Evolutionary conservation across 768 basidiomycete genomes (phyloP).

Genomic region (Suillus placidus): DNA sequence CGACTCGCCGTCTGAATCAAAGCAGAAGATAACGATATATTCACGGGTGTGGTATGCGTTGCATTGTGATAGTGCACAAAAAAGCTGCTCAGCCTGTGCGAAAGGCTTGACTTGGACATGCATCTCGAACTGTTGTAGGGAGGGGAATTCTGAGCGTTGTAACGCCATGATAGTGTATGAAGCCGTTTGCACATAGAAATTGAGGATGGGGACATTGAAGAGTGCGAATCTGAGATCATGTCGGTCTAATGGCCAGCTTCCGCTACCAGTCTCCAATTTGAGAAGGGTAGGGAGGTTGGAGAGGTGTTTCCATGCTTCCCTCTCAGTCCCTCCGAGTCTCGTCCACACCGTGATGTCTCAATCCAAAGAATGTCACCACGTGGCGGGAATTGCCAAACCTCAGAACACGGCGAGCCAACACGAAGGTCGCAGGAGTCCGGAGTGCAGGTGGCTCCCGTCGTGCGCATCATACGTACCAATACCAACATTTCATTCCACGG

Average conservation of each 20-base stretch:
- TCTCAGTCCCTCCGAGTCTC: neutral
- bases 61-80: neutral
- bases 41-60: neutral
- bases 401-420: neutral
- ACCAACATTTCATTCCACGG: conserved; percentile 16
- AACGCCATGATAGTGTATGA: neutral
- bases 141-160: neutral
- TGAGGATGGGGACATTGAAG: neutral
- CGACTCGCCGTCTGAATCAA: neutral
- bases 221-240: neutral
- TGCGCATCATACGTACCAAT: conserved; percentile 5
- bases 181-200: neutral
- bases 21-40: neutral
- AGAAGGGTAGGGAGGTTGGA: neutral
- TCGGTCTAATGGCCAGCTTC: neutral
- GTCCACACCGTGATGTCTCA: neutral
- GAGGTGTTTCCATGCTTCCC: neutral
- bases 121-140: neutral
- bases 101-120: neutral
- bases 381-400: neutral
- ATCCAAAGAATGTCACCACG: neutral
- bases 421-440: neutral
- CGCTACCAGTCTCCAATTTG: neutral
- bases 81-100: neutral
- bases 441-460: neutral